Evolutionary conservation across 2,329 filamentous ascomycete genomes (phyloP), one percentile per base, ranked within the genome.

Genomic region (Venturiaceae sp.): DNA sequence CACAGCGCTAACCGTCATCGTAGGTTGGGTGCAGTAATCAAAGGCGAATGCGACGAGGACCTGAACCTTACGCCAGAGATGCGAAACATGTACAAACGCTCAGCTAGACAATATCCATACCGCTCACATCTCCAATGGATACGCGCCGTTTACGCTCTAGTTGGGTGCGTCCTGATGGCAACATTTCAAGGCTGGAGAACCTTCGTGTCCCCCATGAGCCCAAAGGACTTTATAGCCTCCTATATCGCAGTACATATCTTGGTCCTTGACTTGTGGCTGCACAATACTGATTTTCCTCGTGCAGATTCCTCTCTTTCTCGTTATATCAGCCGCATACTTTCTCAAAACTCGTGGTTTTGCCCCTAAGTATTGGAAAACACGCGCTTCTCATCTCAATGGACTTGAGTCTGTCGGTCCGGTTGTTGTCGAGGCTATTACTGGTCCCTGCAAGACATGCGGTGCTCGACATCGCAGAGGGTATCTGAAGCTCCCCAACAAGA

Each of bases 241-340:
- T 54, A 54, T 26, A 54, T 54, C 21, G 30, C 13, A 9, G 44
- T 50, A 37, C 2, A 50, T 57, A 32, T 63, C 52, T 32, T 58
- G 58, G 3, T 61, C 61, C 52, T 54, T 44, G n/a, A 55, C 61
- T 11, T 58, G 59, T 32, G 26, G 52, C 7, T 60, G 61, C 33
- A 58, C 55, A 57, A 33, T 63, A 9, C 57, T 63, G 16, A 60
- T 55, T 19, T 55, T 53, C 2, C 60, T 61, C 33, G 60, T 63
- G 33, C n/a, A 54, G 7, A 56, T 62, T 39, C 21, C 62, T 21
- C 23, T 62, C 1, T 62, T 62, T 37, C 3, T 62, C 16, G 26
- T 59, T 19, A 16, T 63, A 3, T 52, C 57, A 16, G 9, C 57
- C 4, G 34, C 28, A 1, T 63, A 63, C 47, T 58, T 53, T 30